Evolutionary conservation across 164 flowering plant species (phyloP).

Genomic region (Aristolochia fimbriata): DNA sequence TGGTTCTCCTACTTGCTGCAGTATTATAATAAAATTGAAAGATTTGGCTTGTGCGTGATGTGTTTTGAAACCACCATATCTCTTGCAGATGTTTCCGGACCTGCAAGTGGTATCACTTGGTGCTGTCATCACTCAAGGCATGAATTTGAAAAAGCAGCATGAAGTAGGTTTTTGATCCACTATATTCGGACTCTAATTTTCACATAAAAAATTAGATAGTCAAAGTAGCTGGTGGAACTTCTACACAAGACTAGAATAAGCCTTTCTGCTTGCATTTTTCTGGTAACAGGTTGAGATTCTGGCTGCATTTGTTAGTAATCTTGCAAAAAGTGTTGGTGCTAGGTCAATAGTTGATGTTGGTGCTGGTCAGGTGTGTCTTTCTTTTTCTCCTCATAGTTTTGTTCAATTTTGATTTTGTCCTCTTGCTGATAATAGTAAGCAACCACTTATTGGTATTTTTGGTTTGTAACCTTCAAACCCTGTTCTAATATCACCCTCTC

Average conservation of each 20-base stretch:
- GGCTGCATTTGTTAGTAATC: conserved; percentile 46
- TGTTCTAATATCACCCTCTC: background rate
- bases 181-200: background rate
- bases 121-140: conserved; percentile 72
- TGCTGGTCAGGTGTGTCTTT: conserved; percentile 66
- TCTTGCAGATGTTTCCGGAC: conserved; percentile 50
- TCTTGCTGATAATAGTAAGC: background rate
- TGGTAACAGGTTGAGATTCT: conserved; percentile 61
- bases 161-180: conserved; percentile 40
- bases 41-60: background rate
- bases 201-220: background rate
- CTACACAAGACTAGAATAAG: too few species aligned
- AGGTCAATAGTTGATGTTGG: conserved; percentile 78
- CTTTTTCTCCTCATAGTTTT: background rate
- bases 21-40: background rate
- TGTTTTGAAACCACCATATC: background rate
- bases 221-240: background rate
- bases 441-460: background rate
- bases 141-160: conserved; percentile 82
- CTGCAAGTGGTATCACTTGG: conserved; percentile 31
- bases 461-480: too few species aligned
- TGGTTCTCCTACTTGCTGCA: background rate
- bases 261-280: background rate
- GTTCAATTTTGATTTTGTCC: background rate
- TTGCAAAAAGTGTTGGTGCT: conserved; percentile 43